A percentile compares a stretch with the other conserved stretches of the same genome.
Conservation (phyloP, 805 yeast species). For the Hanseniaspora opuntiae region DNA sequence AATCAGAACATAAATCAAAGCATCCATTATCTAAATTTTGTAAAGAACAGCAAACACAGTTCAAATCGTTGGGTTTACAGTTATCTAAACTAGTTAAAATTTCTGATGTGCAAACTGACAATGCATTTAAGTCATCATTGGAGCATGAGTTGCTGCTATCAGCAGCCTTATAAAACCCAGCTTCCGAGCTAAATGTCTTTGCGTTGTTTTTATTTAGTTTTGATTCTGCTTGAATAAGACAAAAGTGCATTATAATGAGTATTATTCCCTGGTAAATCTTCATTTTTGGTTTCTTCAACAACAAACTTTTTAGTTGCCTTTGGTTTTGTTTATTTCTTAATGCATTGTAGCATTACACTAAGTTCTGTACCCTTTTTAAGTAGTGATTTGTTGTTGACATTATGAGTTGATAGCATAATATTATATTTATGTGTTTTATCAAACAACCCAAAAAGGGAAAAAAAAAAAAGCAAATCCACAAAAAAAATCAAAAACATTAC, state of each 20-base stretch:
- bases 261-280: neutral
- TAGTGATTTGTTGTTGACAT: no score
- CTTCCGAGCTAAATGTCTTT: neutral
- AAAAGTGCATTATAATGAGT: neutral
- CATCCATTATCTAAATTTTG: slow-evolving; percentile 36
- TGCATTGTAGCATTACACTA: no score
- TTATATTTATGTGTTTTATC: neutral
- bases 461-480: neutral
- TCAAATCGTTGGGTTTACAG: slow-evolving; percentile 41
- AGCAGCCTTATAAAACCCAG: neutral
- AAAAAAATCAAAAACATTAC: neutral
- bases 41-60: slow-evolving; percentile 45
- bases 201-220: neutral
- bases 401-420: no score
- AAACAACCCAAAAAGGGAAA: neutral
- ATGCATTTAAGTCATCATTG: slow-evolving; percentile 29
- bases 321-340: no score
- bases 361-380: no score
- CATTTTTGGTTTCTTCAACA: neutral
- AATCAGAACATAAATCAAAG: slow-evolving; percentile 36
- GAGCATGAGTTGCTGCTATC: neutral
- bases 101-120: slow-evolving; percentile 35
- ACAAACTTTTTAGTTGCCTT: no score
- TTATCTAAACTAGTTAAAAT: slow-evolving; percentile 34
- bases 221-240: neutral